Base-by-base conservation (phyloP, 2,329 filamentous ascomycete species). In the Cladobotryum protrusum region DNA sequence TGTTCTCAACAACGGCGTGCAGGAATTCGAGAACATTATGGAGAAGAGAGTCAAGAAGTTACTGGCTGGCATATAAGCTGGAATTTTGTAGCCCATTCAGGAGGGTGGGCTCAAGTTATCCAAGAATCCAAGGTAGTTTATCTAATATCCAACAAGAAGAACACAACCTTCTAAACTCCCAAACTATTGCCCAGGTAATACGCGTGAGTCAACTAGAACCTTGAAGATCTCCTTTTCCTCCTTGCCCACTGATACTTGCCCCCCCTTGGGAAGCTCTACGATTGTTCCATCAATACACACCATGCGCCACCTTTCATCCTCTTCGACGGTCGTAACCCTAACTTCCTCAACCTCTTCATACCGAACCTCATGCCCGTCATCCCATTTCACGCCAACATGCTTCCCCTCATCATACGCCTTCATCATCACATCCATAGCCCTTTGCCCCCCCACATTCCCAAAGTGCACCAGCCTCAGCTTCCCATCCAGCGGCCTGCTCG, bases 201-300 rank as follows among this genome's bases (percentile, higher is more conserved):
- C 54, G 17, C 54, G 54, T 17, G 59, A 51, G 54, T 70, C 65
- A 7, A 76, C 73, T 41, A 81, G 54, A 7, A 82, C 63, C 41
- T 62, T 64, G 44, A 80, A 65, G 20, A 68, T 62, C n/a, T 65
- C 63, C 39, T 61, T 57, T 8, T 65, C 62, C 19, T 78, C 73
- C 60, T 70, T 78, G 54, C 65, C 67, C 1, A 96, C 77, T 52
- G 81, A 78, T 66, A 95, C 79, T 75, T 81, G 85, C 0, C 90
- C 90, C 2, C 78, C 82, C 46, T 74, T 65, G 17, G 86, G 85
- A 1, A 96, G 71, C 52, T 81, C 77, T 3, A 96, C 81, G 59
- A 95, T 95, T 47, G 86, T 89, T 3, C 92, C 92, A 66, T 97
- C 92, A n/a, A 97, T 75, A 64, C 92, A 97, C 13, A 95, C 79